These are phyloP conservation scores for Penicillium griseofulvum DNA, from an alignment of 2,329 filamentous ascomycete genomes.

Conservation along the genomic window DNA sequence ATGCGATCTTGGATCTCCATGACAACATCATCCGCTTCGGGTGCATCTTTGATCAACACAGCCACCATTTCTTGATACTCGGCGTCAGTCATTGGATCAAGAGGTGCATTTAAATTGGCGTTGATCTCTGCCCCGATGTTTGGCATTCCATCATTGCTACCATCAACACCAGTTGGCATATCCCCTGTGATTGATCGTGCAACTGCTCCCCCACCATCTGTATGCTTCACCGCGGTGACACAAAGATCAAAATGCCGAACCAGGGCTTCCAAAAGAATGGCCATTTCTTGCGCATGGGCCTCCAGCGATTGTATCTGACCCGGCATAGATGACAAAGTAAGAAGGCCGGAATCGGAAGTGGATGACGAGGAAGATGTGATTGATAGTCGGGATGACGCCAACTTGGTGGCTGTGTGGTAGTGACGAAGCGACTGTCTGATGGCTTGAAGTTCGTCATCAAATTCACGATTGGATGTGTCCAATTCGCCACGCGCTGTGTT, in stretches of 20 bases:
- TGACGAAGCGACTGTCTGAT: conserved; percentile 59
- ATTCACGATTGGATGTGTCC: conserved; percentile 57
- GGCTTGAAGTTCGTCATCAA: conserved; percentile 69
- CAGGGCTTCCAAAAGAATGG: conserved; percentile 72
- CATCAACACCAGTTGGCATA: conserved; percentile 52
- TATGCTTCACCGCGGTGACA: conserved; percentile 85
- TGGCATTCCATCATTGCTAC: conserved; percentile 30
- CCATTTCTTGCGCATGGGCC: conserved; percentile 76
- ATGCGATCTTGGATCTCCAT: conserved; percentile 71
- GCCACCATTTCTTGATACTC: conserved; percentile 80
- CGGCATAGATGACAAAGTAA: conserved; percentile 46
- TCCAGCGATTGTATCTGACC: conserved; percentile 63
- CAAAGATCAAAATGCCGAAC: conserved; percentile 91
- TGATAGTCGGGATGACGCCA: conserved; percentile 38
- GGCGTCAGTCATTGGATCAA: conserved; percentile 69
- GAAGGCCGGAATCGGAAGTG: conserved; percentile 33
- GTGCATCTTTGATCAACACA: conserved; percentile 62
- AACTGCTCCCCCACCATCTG: conserved; percentile 73
- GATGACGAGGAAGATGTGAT: conserved; percentile 35
- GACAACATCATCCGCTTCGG: conserved; percentile 62
- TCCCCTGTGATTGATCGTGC: conserved; percentile 66
- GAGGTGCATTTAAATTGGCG: conserved; percentile 43
- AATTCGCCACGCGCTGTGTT: conserved; percentile 60
- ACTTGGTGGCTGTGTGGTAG: conserved; percentile 38
- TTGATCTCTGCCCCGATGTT: conserved; percentile 35